These are phyloP conservation scores for Xylaria hypoxylon DNA, from an alignment of 2,329 filamentous ascomycete species.

Conservation along the genomic window DNA sequence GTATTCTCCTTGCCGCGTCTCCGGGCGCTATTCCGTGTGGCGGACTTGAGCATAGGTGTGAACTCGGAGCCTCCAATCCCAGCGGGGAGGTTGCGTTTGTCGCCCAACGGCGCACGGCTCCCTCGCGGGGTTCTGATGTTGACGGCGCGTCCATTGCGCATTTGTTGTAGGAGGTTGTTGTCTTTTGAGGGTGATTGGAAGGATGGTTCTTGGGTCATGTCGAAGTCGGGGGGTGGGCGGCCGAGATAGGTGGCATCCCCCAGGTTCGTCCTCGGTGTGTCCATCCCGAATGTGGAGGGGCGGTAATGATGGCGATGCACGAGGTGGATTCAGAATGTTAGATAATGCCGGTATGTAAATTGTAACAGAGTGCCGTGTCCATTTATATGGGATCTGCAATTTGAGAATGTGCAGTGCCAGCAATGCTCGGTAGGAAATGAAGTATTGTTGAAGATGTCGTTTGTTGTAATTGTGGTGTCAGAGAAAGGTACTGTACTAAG, in stretches of 20 bases:
- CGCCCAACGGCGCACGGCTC: slow-evolving; percentile 74
- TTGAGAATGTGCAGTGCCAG: slow-evolving; percentile 2
- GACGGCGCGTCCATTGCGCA: slow-evolving; percentile 73
- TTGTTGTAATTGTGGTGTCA: slow-evolving; percentile 5
- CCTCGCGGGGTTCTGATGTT: slow-evolving; percentile 80
- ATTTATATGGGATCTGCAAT: not conserved
- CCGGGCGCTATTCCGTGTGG: slow-evolving; percentile 77
- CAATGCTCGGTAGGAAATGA: slow-evolving; percentile 4
- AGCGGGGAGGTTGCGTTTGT: slow-evolving; percentile 77
- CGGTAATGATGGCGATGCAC: slow-evolving; percentile 21
- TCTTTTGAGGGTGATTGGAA: slow-evolving; percentile 84
- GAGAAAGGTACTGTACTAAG: not conserved
- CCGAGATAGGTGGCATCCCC: slow-evolving; percentile 86
- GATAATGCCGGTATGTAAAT: slow-evolving; percentile 23
- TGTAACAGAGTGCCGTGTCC: not conserved
- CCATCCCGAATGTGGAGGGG: slow-evolving; percentile 58
- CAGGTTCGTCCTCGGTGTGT: slow-evolving; percentile 86
- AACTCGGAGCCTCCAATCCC: slow-evolving; percentile 81
- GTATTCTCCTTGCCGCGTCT: slow-evolving; percentile 72
- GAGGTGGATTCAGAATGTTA: slow-evolving; percentile 26
- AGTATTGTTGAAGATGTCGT: slow-evolving; percentile 9
- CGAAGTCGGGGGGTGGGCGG: slow-evolving; percentile 75
- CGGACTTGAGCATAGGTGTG: slow-evolving; percentile 89
- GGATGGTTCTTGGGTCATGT: slow-evolving; percentile 87
- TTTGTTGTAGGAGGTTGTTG: slow-evolving; percentile 79